Evolutionary conservation across 1,284 basidiomycete species (phyloP).

Genomic region (Rhodotorula sp.): DNA sequence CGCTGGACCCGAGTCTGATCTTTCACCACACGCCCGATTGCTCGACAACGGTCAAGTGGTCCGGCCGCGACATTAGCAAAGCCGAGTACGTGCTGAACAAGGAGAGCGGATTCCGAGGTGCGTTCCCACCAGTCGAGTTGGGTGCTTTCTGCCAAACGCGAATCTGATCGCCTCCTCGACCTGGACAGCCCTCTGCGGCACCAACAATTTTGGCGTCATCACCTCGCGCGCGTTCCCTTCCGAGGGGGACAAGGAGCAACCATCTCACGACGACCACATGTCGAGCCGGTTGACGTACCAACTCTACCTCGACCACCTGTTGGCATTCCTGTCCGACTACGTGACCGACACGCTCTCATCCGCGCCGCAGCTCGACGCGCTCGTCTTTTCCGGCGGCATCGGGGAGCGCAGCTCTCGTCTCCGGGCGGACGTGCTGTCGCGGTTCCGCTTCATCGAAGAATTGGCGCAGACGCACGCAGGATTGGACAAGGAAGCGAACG

Average conservation of each 20-base stretch:
- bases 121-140: slow-evolving; percentile 42
- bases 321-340: slow-evolving; percentile 46
- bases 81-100: slow-evolving; percentile 78
- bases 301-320: slow-evolving; percentile 69
- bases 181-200: slow-evolving; percentile 65
- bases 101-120: slow-evolving; percentile 48
- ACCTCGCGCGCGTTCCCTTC: slow-evolving; percentile 46
- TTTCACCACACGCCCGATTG: slow-evolving; percentile 75
- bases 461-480: slow-evolving; percentile 58
- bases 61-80: slow-evolving; percentile 59
- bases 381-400: slow-evolving; percentile 83
- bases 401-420: slow-evolving; percentile 69
- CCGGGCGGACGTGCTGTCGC: slow-evolving; percentile 59
- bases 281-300: slow-evolving; percentile 54
- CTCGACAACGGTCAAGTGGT: slow-evolving; percentile 55
- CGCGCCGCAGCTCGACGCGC: slow-evolving; percentile 59
- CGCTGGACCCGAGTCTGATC: slow-evolving; percentile 76
- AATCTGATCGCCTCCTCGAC: neutral
- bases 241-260: slow-evolving; percentile 6
- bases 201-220: slow-evolving; percentile 69
- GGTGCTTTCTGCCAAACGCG: neutral
- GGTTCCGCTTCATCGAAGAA: slow-evolving; percentile 52
- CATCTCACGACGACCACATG: slow-evolving; percentile 18
- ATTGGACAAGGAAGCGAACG: slow-evolving; percentile 55
- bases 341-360: slow-evolving; percentile 26